These are phyloP conservation scores for Delitschia confertaspora DNA, from an alignment of 495 filamentous ascomycete genomes.

Conservation along the genomic window DNA sequence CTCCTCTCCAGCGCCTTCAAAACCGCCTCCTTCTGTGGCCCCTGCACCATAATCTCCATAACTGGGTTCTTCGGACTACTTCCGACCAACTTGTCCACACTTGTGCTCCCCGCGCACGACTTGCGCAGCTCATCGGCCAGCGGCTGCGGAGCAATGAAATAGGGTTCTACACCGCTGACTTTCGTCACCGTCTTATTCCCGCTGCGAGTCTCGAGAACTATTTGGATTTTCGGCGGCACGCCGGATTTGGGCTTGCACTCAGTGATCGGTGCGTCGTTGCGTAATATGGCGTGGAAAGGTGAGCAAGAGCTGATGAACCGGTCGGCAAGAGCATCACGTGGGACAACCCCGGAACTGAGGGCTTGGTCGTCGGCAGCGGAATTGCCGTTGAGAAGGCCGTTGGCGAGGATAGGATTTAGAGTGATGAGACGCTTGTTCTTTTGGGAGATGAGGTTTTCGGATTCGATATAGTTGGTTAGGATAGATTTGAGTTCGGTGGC, in stretches of 20 bases:
- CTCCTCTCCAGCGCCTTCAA: conserved; percentile 52
- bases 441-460: conserved; percentile 40
- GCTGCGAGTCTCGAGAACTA: conserved; percentile 56
- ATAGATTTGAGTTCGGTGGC: conserved; percentile 46
- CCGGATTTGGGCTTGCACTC: conserved; percentile 56
- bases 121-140: conserved; percentile 64
- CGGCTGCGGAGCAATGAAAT: conserved; percentile 50
- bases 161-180: conserved; percentile 53
- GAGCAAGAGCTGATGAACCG: conserved; percentile 46
- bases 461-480: conserved; percentile 43
- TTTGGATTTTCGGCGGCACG: conserved; percentile 47
- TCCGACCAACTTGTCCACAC: conserved; percentile 52
- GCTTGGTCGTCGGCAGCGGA: conserved; percentile 46
- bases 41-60: conserved; percentile 65
- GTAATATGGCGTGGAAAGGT: conserved; percentile 51
- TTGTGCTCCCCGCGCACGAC: conserved; percentile 62
- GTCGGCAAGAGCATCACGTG: conserved; percentile 55
- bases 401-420: conserved; percentile 55
- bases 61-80: conserved; percentile 52
- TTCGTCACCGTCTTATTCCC: conserved; percentile 63
- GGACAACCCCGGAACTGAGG: conserved; percentile 49
- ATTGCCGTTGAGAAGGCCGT: conserved; percentile 48
- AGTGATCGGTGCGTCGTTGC: conserved; percentile 41
- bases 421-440: conserved; percentile 58
- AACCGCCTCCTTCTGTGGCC: conserved; percentile 54